A percentile compares a stretch with the other conserved stretches of the same genome.
These are phyloP conservation scores for Ustilago trichophora DNA, from an alignment of 1,284 basidiomycete species.

Conservation along the genomic window DNA sequence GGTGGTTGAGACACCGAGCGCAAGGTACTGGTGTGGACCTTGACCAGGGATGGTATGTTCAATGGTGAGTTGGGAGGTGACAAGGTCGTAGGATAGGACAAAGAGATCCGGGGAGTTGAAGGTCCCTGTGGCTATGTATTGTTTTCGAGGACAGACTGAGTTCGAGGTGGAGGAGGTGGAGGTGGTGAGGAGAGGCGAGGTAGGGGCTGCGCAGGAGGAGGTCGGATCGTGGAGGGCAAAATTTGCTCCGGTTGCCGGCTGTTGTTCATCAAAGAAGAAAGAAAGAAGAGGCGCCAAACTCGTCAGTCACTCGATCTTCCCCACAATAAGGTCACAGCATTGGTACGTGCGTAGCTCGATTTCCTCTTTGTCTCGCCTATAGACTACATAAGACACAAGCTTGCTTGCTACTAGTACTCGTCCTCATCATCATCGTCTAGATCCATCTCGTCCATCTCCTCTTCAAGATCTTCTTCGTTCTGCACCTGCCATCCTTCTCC, in stretches of 20 bases:
- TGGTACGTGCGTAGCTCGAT: too few species aligned
- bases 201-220: slow-evolving; percentile 1
- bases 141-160: slow-evolving; percentile 23
- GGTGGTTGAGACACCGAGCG: slow-evolving; percentile 17
- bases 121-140: slow-evolving; percentile 52
- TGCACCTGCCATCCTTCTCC: slow-evolving; percentile 9
- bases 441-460: slow-evolving; percentile 16
- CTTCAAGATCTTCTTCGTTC: slow-evolving; percentile 22
- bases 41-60: slow-evolving; percentile 14
- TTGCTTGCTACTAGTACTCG: too few species aligned
- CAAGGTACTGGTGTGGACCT: slow-evolving; percentile 57
- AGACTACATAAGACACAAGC: too few species aligned
- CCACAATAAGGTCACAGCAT: too few species aligned
- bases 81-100: slow-evolving; percentile 48
- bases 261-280: not conserved
- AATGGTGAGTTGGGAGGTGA: slow-evolving; percentile 25
- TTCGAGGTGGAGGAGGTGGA: not conserved
- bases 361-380: too few species aligned
- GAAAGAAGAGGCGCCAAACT: too few species aligned
- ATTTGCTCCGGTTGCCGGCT: not conserved
- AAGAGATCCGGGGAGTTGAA: slow-evolving; percentile 55
- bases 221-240: slow-evolving; percentile 10
- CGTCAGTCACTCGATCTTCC: too few species aligned
- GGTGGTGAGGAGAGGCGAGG: not conserved
- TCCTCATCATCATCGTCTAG: slow-evolving; percentile 21